These are phyloP conservation scores for Symbiodinium pilosum DNA, from an alignment of 73 alveolate genomes.

Conservation along the genomic window DNA sequence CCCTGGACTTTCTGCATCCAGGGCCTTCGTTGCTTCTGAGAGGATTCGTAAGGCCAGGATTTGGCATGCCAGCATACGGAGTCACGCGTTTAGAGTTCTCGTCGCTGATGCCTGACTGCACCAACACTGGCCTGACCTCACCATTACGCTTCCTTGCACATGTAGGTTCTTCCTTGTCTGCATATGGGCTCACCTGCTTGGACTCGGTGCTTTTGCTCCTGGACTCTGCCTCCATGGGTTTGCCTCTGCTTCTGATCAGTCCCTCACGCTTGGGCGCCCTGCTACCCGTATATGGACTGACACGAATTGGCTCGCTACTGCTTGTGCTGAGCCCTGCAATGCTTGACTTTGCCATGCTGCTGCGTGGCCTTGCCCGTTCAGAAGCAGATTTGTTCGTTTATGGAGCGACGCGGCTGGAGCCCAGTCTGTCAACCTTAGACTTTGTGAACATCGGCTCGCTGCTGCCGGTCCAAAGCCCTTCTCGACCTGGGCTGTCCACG, in stretches of 20 bases:
- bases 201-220: constrained; percentile 15
- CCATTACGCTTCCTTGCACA: neutral
- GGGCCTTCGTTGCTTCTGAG: constrained; percentile 27
- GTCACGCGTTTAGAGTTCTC: constrained; percentile 5
- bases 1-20: constrained; percentile 49
- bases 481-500: neutral
- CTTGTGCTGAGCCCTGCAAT: constrained; percentile 26
- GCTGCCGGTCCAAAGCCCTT: neutral
- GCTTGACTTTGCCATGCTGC: constrained; percentile 18
- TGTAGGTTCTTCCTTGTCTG: neutral
- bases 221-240: constrained; percentile 27
- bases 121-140: constrained; percentile 11
- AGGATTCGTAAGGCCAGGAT: constrained; percentile 35
- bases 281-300: constrained; percentile 16
- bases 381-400: neutral
- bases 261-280: constrained; percentile 26
- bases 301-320: constrained; percentile 8
- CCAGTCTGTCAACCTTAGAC: neutral
- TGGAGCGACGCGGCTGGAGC: constrained; percentile 29
- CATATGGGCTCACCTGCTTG: constrained; percentile 51
- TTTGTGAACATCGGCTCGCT: constrained; percentile 14
- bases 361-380: constrained; percentile 22
- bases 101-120: constrained; percentile 2
- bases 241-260: neutral
- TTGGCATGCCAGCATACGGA: constrained; percentile 18